phyloP scores from a whole-genome alignment of 768 basidiomycete species.

The Russula ochroleuca region DNA sequence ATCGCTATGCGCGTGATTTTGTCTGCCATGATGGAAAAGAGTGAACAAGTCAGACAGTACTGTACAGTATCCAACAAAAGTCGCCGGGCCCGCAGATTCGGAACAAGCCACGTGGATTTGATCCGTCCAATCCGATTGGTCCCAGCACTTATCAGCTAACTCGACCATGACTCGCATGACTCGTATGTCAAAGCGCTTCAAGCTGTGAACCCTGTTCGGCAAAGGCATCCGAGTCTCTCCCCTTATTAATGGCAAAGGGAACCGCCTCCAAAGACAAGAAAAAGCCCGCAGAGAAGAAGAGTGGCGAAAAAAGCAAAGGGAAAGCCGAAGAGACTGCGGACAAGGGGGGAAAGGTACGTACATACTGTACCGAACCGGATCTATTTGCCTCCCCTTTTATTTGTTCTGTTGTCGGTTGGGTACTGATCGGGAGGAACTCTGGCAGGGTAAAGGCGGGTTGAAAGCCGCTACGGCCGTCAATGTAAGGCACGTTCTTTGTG shows the following conservation, averaged over 20 bases:
- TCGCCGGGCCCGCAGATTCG: not conserved
- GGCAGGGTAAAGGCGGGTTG: conserved; percentile 52
- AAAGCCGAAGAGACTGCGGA: conserved; percentile 14
- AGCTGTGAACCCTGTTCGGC: not conserved
- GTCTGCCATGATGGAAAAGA: conserved; percentile 55
- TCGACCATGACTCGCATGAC: too few relatives aligned
- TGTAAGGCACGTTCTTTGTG: conserved; percentile 84
- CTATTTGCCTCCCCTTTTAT: not conserved
- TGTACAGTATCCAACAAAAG: not conserved
- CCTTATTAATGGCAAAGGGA: conserved; percentile 12
- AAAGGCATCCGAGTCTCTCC: not conserved
- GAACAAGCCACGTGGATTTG: conserved; percentile 11
- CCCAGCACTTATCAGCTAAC: too few relatives aligned
- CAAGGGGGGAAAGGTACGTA: conserved; percentile 17
- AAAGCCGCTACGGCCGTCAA: conserved; percentile 80
- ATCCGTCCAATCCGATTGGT: conserved; percentile 18
- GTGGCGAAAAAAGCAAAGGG: conserved; percentile 31
- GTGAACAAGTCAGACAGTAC: not conserved
- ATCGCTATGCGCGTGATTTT: conserved; percentile 98
- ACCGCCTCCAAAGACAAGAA: conserved; percentile 35
- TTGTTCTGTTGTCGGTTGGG: too few relatives aligned
- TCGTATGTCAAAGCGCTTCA: too few relatives aligned
- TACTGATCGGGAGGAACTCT: not conserved
- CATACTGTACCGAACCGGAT: too few relatives aligned
- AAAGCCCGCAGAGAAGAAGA: conserved; percentile 44